Percentiles rank a stretch among this genome's conserved stretches.
Evolutionary conservation across 108 stramenopile genomes (phyloP).

Genomic region (Chaetoceros tenuissimus): DNA sequence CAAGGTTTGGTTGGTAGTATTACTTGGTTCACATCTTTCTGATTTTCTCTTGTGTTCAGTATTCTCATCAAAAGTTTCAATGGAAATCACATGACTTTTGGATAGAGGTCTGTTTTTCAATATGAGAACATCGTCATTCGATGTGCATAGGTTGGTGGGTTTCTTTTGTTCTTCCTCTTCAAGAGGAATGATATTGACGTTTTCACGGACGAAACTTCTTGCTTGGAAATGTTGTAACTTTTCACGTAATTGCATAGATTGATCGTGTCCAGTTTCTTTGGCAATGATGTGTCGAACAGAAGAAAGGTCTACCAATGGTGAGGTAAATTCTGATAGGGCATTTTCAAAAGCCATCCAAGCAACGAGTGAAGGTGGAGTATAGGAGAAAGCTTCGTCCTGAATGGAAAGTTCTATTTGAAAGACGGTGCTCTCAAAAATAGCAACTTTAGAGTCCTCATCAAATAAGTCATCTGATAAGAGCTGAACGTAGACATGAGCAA

Average conservation of each 20-base stretch:
- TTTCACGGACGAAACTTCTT: too few species aligned
- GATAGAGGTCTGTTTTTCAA: too few species aligned
- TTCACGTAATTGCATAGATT: not conserved
- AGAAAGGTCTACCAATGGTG: not conserved
- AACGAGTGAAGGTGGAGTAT: not conserved
- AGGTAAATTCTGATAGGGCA: not conserved
- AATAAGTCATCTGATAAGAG: not conserved
- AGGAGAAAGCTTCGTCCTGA: not conserved
- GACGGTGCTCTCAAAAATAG: not conserved
- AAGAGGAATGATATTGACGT: too few species aligned
- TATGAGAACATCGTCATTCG: too few species aligned
- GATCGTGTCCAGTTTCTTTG: not conserved
- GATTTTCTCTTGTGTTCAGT: too few species aligned
- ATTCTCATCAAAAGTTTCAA: too few species aligned
- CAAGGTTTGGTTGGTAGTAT: too few species aligned
- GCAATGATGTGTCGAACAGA: not conserved
- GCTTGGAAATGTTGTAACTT: not conserved
- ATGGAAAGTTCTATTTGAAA: not conserved
- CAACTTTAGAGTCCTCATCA: not conserved
- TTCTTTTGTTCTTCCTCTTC: too few species aligned
- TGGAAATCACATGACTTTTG: too few species aligned
- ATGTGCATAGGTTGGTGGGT: too few species aligned
- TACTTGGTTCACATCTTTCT: too few species aligned
- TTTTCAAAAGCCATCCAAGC: not conserved
- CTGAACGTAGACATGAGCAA: not conserved